phyloP scores from a whole-genome alignment of 2,329 filamentous ascomycete genomes.

The Escovopsis sp. region DNA sequence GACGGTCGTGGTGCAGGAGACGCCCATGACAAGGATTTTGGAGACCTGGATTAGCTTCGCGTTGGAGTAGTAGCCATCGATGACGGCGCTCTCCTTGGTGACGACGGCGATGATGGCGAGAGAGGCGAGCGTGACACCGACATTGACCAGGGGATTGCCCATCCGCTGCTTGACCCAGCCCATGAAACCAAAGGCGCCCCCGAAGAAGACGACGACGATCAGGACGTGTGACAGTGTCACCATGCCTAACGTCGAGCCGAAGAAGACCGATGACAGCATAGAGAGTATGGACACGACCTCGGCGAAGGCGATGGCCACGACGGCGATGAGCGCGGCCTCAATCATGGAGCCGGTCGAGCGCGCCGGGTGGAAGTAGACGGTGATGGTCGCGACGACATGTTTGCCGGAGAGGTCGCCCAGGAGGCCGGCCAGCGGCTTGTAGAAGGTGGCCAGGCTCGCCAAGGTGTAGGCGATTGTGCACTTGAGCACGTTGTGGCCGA shows the following conservation, averaged over 20 bases:
- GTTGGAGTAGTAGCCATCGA: conserved; percentile 61
- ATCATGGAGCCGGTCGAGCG: conserved; percentile 73
- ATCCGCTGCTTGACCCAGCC: conserved; percentile 68
- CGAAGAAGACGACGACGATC: conserved; percentile 65
- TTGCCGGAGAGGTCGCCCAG: conserved; percentile 78
- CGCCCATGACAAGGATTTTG: conserved; percentile 66
- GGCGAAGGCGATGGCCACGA: conserved; percentile 56
- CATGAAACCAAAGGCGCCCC: conserved; percentile 66
- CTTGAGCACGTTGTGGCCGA: conserved; percentile 64
- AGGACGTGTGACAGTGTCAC: conserved; percentile 59
- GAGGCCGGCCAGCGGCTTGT: conserved; percentile 50
- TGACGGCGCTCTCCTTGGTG: conserved; percentile 73
- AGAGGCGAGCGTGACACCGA: conserved; percentile 67
- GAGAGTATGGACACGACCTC: conserved; percentile 55
- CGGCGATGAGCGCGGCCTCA: conserved; percentile 59
- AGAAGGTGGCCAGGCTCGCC: conserved; percentile 69
- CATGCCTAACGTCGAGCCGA: conserved; percentile 47
- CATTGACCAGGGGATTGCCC: conserved; percentile 60
- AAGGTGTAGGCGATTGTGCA: conserved; percentile 75
- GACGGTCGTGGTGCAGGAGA: conserved; percentile 49
- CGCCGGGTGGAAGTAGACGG: conserved; percentile 81
- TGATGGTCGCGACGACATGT: conserved; percentile 78
- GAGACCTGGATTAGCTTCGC: conserved; percentile 36
- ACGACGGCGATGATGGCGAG: conserved; percentile 72
- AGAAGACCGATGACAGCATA: conserved; percentile 67